phyloP scores from a whole-genome alignment of 768 basidiomycete species.

The Boletus reticulatus region DNA sequence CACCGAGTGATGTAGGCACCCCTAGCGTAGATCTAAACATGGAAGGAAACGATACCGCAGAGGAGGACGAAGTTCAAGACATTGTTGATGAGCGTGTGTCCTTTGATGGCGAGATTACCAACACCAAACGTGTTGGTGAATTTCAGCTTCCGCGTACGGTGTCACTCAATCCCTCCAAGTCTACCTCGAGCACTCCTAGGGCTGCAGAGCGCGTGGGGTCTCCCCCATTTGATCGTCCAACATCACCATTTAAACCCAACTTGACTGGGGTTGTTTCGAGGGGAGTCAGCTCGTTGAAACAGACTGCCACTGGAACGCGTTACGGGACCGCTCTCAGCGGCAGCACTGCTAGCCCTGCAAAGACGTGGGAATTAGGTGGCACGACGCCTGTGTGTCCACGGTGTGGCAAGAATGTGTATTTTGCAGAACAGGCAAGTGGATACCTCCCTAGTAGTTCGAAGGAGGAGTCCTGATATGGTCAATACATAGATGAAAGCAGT shows the following conservation, averaged over 20 bases:
- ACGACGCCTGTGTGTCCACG: constrained; percentile 62
- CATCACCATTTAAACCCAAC: constrained; percentile 21
- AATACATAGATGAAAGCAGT: constrained; percentile 66
- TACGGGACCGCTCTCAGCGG: constrained; percentile 58
- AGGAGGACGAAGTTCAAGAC: constrained; percentile 24
- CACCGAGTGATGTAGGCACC: constrained; percentile 9
- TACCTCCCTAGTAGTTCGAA: background rate
- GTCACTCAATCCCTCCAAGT: constrained; percentile 41
- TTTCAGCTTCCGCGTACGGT: constrained; percentile 55
- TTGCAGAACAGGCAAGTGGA: constrained; percentile 70
- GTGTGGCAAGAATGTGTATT: constrained; percentile 78
- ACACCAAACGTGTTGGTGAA: constrained; percentile 44
- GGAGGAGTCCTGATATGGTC: constrained; percentile 4
- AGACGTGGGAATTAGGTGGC: constrained; percentile 49
- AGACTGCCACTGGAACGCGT: constrained; percentile 59
- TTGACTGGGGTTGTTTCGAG: constrained; percentile 19
- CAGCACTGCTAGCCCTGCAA: constrained; percentile 40
- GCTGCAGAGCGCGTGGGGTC: background rate
- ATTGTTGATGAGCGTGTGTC: constrained; percentile 29
- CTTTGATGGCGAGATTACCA: constrained; percentile 36
- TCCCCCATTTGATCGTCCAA: constrained; percentile 18
- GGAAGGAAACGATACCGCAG: constrained; percentile 27
- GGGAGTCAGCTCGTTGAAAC: constrained; percentile 32
- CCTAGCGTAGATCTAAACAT: constrained; percentile 9
- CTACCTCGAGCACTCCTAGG: constrained; percentile 6